Evolutionary conservation across 2,329 filamentous ascomycete genomes (phyloP).

Genomic region (Botrytis tulipae): DNA sequence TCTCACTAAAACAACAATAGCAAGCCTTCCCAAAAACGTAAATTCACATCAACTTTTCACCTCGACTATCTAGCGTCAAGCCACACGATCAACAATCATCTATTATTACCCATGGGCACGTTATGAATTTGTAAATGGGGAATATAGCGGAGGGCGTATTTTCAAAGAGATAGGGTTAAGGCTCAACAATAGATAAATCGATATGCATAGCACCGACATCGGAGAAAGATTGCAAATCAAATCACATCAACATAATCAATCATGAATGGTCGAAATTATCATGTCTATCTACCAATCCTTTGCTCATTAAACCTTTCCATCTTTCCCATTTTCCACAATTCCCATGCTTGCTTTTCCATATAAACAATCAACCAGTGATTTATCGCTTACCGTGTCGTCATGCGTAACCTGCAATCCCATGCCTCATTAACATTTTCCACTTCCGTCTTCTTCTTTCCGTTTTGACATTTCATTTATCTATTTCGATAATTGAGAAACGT

Average conservation of each 20-base stretch:
- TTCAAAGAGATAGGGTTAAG: too few relatives aligned
- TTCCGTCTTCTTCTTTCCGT: background rate
- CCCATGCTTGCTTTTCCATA: background rate
- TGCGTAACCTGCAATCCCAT: background rate
- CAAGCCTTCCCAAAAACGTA: too few relatives aligned
- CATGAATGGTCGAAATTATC: background rate
- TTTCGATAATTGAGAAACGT: conserved; percentile 28
- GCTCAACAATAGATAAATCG: too few relatives aligned
- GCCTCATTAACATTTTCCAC: background rate
- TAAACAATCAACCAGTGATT: background rate
- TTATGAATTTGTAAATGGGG: background rate
- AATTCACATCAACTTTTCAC: too few relatives aligned
- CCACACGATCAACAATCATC: too few relatives aligned
- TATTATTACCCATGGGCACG: background rate
- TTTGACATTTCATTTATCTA: background rate
- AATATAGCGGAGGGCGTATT: background rate
- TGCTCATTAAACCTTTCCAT: background rate
- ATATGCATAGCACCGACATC: background rate
- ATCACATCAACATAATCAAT: background rate
- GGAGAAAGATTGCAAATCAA: background rate
- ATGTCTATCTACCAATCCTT: background rate
- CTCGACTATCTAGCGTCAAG: background rate
- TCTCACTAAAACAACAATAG: too few relatives aligned
- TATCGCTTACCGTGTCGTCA: background rate
- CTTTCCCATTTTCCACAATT: background rate